phyloP scores from a whole-genome alignment of 2,329 filamentous ascomycete genomes.

The Penicillium vulpinum region DNA sequence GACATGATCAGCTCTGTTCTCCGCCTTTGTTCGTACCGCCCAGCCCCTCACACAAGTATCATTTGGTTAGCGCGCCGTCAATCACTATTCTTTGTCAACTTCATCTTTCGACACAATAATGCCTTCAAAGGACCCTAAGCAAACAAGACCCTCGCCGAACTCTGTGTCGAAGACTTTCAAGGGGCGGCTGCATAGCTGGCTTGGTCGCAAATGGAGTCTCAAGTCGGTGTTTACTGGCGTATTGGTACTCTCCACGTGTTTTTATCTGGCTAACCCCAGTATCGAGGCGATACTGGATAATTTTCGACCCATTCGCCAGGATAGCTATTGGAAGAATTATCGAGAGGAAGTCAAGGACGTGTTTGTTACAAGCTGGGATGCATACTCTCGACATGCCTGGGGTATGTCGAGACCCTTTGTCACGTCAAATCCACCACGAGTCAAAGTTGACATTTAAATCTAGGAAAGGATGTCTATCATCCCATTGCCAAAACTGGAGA shows the following conservation, averaged over 20 bases:
- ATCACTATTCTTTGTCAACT: not conserved
- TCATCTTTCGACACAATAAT: not conserved
- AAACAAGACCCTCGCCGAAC: not conserved
- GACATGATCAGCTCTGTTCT: too few species aligned
- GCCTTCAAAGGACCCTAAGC: not conserved
- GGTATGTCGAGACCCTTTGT: not conserved
- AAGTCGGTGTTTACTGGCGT: not conserved
- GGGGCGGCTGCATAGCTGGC: not conserved
- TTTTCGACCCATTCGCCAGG: not conserved
- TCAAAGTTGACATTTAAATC: not conserved
- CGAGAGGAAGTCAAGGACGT: not conserved
- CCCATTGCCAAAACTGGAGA: constrained; percentile 17
- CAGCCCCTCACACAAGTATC: not conserved
- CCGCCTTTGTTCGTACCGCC: not conserved
- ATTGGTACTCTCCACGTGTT: not conserved
- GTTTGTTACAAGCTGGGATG: not conserved
- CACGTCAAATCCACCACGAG: not conserved
- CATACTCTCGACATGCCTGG: not conserved
- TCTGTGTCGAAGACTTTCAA: not conserved
- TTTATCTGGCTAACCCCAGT: not conserved
- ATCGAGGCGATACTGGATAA: not conserved
- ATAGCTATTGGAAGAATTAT: not conserved
- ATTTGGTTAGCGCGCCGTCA: not conserved
- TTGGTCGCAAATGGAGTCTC: not conserved
- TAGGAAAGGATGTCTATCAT: constrained; percentile 1